phyloP scores from a whole-genome alignment of 1,139 yeast species.

The Diutina neorugosa region DNA sequence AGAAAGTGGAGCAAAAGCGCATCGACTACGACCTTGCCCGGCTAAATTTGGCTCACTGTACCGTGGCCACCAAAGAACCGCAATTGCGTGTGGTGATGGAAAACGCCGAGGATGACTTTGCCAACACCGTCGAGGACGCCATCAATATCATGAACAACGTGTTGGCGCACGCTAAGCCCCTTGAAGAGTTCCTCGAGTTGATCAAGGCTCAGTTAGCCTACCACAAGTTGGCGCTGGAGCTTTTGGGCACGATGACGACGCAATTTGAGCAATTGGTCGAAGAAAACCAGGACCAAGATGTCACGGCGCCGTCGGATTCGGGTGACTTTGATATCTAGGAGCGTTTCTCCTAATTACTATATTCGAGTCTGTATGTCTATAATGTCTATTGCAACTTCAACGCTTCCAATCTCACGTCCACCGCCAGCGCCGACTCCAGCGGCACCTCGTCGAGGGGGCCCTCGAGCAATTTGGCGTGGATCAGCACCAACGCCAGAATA shows the following conservation, averaged over 20 bases:
- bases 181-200: conserved; percentile 58
- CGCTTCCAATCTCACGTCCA: conserved; percentile 26
- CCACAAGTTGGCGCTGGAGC: conserved; percentile 66
- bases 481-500: conserved; percentile 71
- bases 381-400: conserved; percentile 12
- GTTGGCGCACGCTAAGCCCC: conserved; percentile 60
- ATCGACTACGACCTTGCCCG: conserved; percentile 74
- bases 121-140: conserved; percentile 85
- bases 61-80: conserved; percentile 66
- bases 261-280: conserved; percentile 53
- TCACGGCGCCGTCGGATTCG: conserved; percentile 16
- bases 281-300: conserved; percentile 18
- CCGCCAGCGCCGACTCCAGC: conserved; percentile 18
- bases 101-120: conserved; percentile 81
- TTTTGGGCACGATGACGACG: conserved; percentile 54
- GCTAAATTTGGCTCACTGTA: conserved; percentile 46
- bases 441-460: conserved; percentile 17
- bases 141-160: conserved; percentile 76
- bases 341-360: neutral
- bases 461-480: conserved; percentile 69
- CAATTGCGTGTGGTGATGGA: conserved; percentile 70
- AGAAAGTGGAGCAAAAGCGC: conserved; percentile 68
- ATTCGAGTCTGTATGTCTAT: neutral
- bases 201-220: conserved; percentile 74
- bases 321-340: conserved; percentile 34